A percentile compares a stretch with the other conserved stretches of the same genome.
These are phyloP conservation scores for Termitomyces heimii DNA, from an alignment of 768 basidiomycete genomes.

Conservation along the genomic window DNA sequence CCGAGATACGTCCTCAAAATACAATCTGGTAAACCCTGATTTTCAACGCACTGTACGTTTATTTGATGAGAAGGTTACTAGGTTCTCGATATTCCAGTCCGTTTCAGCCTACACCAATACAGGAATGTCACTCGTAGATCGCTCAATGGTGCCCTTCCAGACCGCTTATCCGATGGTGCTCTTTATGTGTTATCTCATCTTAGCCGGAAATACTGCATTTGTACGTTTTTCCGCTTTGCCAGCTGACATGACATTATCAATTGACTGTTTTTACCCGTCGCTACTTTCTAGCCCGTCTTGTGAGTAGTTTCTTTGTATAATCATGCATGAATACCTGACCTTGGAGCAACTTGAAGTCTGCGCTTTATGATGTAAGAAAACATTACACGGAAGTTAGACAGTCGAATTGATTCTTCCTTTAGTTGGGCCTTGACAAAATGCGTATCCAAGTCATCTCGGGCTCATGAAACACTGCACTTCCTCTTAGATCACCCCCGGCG, in stretches of 20 bases:
- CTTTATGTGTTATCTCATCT: conserved; percentile 63
- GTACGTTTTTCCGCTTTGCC: conserved; percentile 44
- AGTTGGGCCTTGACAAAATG: conserved; percentile 74
- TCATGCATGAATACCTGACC: background rate
- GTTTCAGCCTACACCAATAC: conserved; percentile 87
- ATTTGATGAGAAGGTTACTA: conserved; percentile 18
- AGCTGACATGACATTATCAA: background rate
- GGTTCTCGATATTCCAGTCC: conserved; percentile 84
- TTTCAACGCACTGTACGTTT: background rate
- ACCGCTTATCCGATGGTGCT: conserved; percentile 77
- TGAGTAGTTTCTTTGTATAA: conserved; percentile 34
- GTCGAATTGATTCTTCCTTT: conserved; percentile 7
- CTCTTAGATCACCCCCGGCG: conserved; percentile 92
- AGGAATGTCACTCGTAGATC: conserved; percentile 82
- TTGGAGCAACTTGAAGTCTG: conserved; percentile 37
- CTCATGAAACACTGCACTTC: conserved; percentile 81
- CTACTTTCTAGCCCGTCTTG: conserved; percentile 67
- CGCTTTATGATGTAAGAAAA: conserved; percentile 75
- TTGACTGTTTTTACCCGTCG: background rate
- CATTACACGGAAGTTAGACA: background rate
- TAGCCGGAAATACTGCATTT: conserved; percentile 92
- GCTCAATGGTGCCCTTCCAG: conserved; percentile 91
- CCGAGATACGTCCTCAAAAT: conserved; percentile 46
- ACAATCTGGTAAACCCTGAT: conserved; percentile 53
- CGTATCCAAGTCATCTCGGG: conserved; percentile 50